Conservation (phyloP, 108 stramenopile species). For the Discostella pseudostelligera region DNA sequence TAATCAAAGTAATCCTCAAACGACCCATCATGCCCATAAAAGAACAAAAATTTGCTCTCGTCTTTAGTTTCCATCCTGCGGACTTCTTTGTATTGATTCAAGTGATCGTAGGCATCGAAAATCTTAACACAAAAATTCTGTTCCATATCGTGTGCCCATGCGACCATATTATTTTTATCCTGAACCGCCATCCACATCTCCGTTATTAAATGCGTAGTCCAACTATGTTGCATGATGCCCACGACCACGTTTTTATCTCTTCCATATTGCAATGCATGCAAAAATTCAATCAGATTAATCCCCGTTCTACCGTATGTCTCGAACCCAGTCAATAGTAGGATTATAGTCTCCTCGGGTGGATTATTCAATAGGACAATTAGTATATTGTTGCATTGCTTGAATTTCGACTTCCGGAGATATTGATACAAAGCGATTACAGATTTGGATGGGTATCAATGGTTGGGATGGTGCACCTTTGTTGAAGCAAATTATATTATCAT, state of each 20-base stretch:
- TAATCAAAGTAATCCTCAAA: constrained; percentile 28
- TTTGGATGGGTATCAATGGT: background rate
- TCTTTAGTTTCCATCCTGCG: constrained; percentile 19
- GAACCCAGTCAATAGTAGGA: background rate
- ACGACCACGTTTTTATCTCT: constrained; percentile 19
- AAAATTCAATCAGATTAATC: constrained; percentile 30
- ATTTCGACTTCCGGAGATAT: background rate
- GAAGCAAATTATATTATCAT: too few relatives aligned
- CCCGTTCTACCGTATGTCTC: background rate
- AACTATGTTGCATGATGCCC: constrained; percentile 26
- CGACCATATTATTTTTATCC: constrained; percentile 9
- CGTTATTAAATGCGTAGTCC: constrained; percentile 23
- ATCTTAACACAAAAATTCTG: constrained; percentile 36
- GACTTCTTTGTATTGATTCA: constrained; percentile 14
- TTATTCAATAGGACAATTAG: background rate
- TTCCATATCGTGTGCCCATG: constrained; percentile 25
- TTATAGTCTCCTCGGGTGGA: background rate
- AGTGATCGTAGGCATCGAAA: constrained; percentile 7
- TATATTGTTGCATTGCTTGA: background rate
- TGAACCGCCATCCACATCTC: constrained; percentile 38
- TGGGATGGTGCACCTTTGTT: too few relatives aligned
- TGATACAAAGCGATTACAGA: background rate
- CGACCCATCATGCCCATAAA: constrained; percentile 4
- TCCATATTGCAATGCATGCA: constrained; percentile 38
- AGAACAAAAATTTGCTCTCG: constrained; percentile 7